Evolutionary conservation across 352 stramenopile genomes (phyloP).

Genomic region (Phytophthora fragariaefolia): DNA sequence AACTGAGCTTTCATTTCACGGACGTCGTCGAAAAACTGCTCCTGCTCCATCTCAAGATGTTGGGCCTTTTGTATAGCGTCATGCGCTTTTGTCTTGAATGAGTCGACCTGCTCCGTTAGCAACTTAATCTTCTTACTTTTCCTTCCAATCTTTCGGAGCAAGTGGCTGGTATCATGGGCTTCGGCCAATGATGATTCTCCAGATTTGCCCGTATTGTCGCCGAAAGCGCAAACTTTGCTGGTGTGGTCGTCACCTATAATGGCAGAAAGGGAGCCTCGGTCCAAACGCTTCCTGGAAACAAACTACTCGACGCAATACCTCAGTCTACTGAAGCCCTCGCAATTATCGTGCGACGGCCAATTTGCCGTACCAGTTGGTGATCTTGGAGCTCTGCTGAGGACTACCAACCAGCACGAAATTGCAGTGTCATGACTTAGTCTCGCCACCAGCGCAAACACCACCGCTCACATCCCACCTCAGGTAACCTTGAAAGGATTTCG

Average conservation of each 20-base stretch:
- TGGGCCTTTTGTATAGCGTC: constrained; percentile 67
- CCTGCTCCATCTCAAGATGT: constrained; percentile 86
- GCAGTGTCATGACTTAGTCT: background rate
- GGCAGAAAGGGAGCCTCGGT: constrained; percentile 10
- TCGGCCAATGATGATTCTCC: background rate
- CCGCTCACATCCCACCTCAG: constrained; percentile 21
- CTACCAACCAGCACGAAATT: constrained; percentile 1
- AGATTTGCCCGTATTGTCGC: background rate
- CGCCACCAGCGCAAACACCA: background rate
- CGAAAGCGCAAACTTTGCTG: background rate
- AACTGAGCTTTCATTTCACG: constrained; percentile 78
- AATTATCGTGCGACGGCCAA: no score
- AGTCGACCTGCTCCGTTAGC: constrained; percentile 42
- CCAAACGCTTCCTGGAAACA: constrained; percentile 23
- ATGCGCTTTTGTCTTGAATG: constrained; percentile 50
- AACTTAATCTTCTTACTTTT: constrained; percentile 67
- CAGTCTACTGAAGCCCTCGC: no score
- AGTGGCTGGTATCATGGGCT: constrained; percentile 8
- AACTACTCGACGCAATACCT: constrained; percentile 16
- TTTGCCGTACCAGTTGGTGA: constrained; percentile 36
- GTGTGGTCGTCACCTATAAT: constrained; percentile 4
- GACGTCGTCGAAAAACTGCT: constrained; percentile 82
- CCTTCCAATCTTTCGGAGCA: constrained; percentile 37
- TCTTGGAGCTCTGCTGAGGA: constrained; percentile 23
- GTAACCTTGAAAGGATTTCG: constrained; percentile 38